Evolutionary conservation across 768 basidiomycete genomes (phyloP).

Genomic region (Phaeotremella skinneri): DNA sequence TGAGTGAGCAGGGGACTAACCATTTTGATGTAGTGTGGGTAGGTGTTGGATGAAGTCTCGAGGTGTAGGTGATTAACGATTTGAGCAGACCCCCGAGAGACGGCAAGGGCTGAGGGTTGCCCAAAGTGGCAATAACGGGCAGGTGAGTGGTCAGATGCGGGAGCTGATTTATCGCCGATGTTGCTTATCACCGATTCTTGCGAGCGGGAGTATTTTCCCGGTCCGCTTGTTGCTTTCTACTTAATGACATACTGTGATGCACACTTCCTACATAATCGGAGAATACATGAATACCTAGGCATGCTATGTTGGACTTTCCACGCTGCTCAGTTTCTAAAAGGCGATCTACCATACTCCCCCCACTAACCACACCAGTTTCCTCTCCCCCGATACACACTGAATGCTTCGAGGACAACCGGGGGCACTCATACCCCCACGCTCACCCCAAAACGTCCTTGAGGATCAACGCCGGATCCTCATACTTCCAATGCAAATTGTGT

Average conservation of each 20-base stretch:
- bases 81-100: too few species aligned
- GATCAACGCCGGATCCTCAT: constrained; percentile 47
- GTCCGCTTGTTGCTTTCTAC: background rate
- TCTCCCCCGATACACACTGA: too few species aligned
- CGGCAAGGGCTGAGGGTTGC: background rate
- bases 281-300: background rate
- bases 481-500: constrained; percentile 47
- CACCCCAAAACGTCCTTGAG: constrained; percentile 44
- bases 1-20: too few species aligned
- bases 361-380: too few species aligned
- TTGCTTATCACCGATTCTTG: background rate
- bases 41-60: background rate
- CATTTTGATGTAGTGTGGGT: background rate
- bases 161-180: background rate
- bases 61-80: background rate
- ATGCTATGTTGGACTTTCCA: too few species aligned
- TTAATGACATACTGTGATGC: too few species aligned
- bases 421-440: background rate
- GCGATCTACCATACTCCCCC: too few species aligned
- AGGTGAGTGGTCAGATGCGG: background rate
- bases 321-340: too few species aligned
- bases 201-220: background rate
- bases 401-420: too few species aligned
- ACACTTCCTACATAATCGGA: too few species aligned
- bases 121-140: background rate